phyloP scores from a whole-genome alignment of 2,329 filamentous ascomycete species.

The Aspergillus sp. region DNA sequence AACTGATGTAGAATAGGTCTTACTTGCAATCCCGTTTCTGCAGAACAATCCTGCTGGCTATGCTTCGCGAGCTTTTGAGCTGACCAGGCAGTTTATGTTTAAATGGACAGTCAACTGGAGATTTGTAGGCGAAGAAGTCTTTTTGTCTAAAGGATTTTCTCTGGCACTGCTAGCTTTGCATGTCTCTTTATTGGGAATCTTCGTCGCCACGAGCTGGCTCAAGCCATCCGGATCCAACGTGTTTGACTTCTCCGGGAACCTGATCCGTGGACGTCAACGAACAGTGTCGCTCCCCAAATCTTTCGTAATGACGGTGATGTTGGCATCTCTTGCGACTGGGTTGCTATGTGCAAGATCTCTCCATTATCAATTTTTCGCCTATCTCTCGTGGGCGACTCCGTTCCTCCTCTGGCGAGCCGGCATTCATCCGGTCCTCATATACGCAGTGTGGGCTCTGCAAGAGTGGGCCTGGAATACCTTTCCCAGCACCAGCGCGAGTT shows the following conservation, averaged over 20 bases:
- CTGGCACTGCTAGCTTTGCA: slow-evolving; percentile 63
- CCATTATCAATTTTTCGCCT: slow-evolving; percentile 94
- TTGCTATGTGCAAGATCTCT: slow-evolving; percentile 81
- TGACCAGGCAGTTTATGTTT: slow-evolving; percentile 87
- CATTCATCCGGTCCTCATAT: slow-evolving; percentile 62
- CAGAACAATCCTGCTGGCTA: slow-evolving; percentile 64
- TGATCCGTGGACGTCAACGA: slow-evolving; percentile 51
- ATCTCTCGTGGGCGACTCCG: slow-evolving; percentile 83
- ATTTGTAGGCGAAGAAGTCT: slow-evolving; percentile 79
- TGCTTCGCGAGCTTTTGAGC: slow-evolving; percentile 77
- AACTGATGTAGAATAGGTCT: slow-evolving; percentile 33
- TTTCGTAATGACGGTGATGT: slow-evolving; percentile 71
- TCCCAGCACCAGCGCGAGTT: slow-evolving; percentile 68
- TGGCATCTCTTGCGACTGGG: slow-evolving; percentile 72
- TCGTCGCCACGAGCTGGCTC: slow-evolving; percentile 67
- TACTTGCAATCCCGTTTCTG: slow-evolving; percentile 63
- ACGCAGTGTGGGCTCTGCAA: slow-evolving; percentile 68
- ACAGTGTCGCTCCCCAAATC: slow-evolving; percentile 59
- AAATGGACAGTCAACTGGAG: slow-evolving; percentile 99
- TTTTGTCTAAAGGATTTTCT: slow-evolving; percentile 69
- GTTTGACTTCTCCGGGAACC: slow-evolving; percentile 48
- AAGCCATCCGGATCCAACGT: slow-evolving; percentile 60
- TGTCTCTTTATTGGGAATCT: slow-evolving; percentile 59
- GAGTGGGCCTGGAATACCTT: slow-evolving; percentile 95
- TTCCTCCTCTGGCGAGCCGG: slow-evolving; percentile 79